Conservation (phyloP, 1,284 basidiomycete genomes). For the Rhodotorula glutinis region DNA sequence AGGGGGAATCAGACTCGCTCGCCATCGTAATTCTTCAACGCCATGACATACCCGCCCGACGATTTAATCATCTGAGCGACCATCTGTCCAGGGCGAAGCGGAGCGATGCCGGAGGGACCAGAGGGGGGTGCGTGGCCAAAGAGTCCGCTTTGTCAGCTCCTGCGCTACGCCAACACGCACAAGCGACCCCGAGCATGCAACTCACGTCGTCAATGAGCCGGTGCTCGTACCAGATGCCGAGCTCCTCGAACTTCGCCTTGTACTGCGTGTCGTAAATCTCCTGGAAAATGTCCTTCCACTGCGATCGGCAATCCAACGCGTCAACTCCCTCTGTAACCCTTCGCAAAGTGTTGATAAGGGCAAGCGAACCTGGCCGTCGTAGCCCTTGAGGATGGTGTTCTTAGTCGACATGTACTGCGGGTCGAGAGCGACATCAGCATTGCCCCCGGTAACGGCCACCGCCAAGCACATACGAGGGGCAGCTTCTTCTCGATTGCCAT, state of each 20-base stretch:
- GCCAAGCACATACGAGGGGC: slow-evolving; percentile 57
- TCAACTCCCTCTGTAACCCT: background rate
- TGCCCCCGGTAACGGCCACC: background rate
- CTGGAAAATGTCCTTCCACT: slow-evolving; percentile 90
- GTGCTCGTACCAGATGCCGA: slow-evolving; percentile 94
- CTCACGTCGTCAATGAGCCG: slow-evolving; percentile 59
- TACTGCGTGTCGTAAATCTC: slow-evolving; percentile 59
- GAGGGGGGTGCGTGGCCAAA: no score
- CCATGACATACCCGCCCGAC: slow-evolving; percentile 95
- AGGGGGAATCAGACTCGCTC: background rate
- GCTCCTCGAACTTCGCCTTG: slow-evolving; percentile 73
- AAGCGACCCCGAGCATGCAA: background rate
- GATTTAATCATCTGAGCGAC: slow-evolving; percentile 97
- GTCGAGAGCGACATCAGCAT: background rate
- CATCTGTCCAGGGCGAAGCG: slow-evolving; percentile 61
- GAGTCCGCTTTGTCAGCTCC: no score
- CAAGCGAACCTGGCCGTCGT: slow-evolving; percentile 65
- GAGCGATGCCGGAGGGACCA: no score
- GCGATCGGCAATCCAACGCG: background rate
- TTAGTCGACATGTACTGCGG: slow-evolving; percentile 89
- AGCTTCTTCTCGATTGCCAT: slow-evolving; percentile 96
- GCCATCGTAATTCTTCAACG: slow-evolving; percentile 61
- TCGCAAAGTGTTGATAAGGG: background rate
- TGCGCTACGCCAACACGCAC: background rate
- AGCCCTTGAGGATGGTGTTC: slow-evolving; percentile 94